Base-by-base conservation (phyloP, 176 grass and related monocot species). In the Aechmea fasciata region DNA sequence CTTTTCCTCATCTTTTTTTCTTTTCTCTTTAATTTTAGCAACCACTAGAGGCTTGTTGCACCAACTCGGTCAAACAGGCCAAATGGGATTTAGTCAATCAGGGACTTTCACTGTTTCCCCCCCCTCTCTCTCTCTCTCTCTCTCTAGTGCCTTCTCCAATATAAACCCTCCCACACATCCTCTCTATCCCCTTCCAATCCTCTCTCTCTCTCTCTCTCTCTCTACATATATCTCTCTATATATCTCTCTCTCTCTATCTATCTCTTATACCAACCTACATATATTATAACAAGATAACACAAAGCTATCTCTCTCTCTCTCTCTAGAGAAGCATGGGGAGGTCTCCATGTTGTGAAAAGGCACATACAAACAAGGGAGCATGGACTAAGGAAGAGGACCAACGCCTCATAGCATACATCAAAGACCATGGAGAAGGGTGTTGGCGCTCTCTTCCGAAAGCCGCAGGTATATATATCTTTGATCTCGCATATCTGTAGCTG, bases 341-440 rank as follows among this genome's bases (percentile, higher is more conserved):
- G 81, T 96, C 91, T 51, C 91, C 91, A 74, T 96, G 91, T 77
- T 96, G 91, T 82, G 91, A 96, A 81, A 96, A 96, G 76, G 91
- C 79, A 75, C 91, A 96, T 76, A 96, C 87, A 2, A 96, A 96
- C 87, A 96, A 96, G 71, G 91, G 91, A 11, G 91, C 91, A 10
- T 96, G 91, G 91, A 90, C 87, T 15, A 87, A 90, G 81, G 91
- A 96, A 69, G 91, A 96, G 70, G 91, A 96, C 82, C 84, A 96
- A 55, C 81, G 82, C 0, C 87, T 95, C 9, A 79, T 90, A 51
- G 66, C 84, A 11, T 83, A 90, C 80, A 90, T 95, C 87, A 59
- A 83, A 59, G 75, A 78, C 25, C 82, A 87, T 69, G 91, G 91
- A 9, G 91, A 95, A 3, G 91, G 91, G 0, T 96, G 91, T 66